Percentiles rank a stretch among this genome's conserved stretches.
Conservation (phyloP, 441 rosid species). For the Macaranga tanarius region DNA sequence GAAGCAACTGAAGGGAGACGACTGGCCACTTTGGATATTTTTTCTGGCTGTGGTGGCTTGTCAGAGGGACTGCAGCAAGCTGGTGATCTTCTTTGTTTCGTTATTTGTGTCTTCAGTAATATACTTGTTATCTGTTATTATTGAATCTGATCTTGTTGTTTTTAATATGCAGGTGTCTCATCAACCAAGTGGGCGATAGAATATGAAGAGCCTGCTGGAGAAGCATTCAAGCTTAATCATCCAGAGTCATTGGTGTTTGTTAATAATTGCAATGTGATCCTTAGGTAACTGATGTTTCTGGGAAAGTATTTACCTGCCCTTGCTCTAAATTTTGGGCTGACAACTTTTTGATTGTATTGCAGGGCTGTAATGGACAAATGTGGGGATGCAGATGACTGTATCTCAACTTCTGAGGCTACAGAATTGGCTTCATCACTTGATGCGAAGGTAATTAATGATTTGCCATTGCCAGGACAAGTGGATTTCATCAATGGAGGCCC, state of each 20-base stretch:
- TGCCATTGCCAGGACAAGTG: slow-evolving; percentile 85
- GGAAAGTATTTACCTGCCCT: not conserved
- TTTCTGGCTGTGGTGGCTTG: slow-evolving; percentile 97
- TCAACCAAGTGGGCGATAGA: slow-evolving; percentile 90
- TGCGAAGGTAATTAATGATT: slow-evolving; percentile 51
- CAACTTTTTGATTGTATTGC: slow-evolving; percentile 22
- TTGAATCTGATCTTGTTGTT: slow-evolving; percentile 14
- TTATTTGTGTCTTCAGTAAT: not conserved
- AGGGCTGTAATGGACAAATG: slow-evolving; percentile 81
- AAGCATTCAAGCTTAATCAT: slow-evolving; percentile 83
- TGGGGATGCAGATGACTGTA: slow-evolving; percentile 81
- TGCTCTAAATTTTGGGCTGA: not conserved
- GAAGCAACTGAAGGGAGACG: slow-evolving; percentile 36
- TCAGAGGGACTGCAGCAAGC: slow-evolving; percentile 75
- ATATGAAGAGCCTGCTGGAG: slow-evolving; percentile 92
- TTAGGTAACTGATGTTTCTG: slow-evolving; percentile 45
- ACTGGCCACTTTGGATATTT: slow-evolving; percentile 77
- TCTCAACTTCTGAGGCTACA: slow-evolving; percentile 72
- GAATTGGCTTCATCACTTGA: slow-evolving; percentile 58
- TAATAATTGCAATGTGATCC: slow-evolving; percentile 84
- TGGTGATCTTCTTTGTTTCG: slow-evolving; percentile 38
- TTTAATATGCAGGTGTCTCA: slow-evolving; percentile 53
- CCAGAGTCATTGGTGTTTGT: slow-evolving; percentile 66
- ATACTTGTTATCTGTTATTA: slow-evolving; percentile 10
- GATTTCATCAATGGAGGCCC: slow-evolving; percentile 98